phyloP scores from a whole-genome alignment of 805 yeast genomes.

The Zygotorulaspora chibaensis region DNA sequence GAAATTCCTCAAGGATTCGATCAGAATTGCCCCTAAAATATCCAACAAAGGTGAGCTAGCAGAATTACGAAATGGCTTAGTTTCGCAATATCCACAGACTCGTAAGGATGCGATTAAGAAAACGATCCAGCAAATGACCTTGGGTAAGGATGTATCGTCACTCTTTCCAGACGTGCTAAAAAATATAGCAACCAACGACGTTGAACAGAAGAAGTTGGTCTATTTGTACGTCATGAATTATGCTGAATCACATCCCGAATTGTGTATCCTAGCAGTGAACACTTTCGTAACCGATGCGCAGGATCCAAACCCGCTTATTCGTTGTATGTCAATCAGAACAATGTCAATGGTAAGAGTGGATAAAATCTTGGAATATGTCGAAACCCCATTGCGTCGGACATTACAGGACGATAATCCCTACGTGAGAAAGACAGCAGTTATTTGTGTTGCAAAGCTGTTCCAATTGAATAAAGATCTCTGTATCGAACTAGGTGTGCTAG shows the following conservation, averaged over 20 bases:
- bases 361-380: slow-evolving; percentile 92
- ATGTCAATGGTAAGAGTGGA: slow-evolving; percentile 98
- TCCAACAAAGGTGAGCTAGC: slow-evolving; percentile 67
- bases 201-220: slow-evolving; percentile 94
- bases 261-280: slow-evolving; percentile 92
- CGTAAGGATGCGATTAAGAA: slow-evolving; percentile 95
- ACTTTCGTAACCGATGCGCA: slow-evolving; percentile 93
- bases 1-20: slow-evolving; percentile 34
- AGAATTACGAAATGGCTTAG: slow-evolving; percentile 85
- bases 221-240: slow-evolving; percentile 94
- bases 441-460: slow-evolving; percentile 92
- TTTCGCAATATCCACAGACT: slow-evolving; percentile 90
- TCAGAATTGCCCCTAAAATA: slow-evolving; percentile 37
- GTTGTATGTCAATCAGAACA: slow-evolving; percentile 95
- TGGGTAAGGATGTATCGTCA: slow-evolving; percentile 93
- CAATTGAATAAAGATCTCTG: slow-evolving; percentile 80
- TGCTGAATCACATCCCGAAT: slow-evolving; percentile 93
- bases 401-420: slow-evolving; percentile 92
- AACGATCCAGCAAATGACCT: slow-evolving; percentile 96
- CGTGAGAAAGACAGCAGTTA: slow-evolving; percentile 95
- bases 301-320: slow-evolving; percentile 92
- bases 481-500: slow-evolving; percentile 80
- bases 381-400: slow-evolving; percentile 80
- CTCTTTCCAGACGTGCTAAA: slow-evolving; percentile 94
- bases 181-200: slow-evolving; percentile 93